Conservation (phyloP, 2,329 filamentous ascomycete species). For the Parascedosporium putredinis region DNA sequence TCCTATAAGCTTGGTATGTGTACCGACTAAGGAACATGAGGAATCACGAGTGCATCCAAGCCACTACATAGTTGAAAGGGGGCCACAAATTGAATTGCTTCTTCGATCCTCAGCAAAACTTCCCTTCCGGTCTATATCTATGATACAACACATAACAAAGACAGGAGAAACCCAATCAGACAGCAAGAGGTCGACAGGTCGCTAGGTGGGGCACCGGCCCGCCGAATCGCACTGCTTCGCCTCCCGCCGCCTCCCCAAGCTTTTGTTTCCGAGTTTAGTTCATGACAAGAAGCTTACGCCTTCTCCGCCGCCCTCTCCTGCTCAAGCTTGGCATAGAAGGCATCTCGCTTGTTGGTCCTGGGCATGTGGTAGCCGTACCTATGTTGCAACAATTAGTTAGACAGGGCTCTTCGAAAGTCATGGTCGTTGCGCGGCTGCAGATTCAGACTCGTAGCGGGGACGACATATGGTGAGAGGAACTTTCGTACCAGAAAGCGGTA, state of each 20-base stretch:
- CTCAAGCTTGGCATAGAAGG: slow-evolving; percentile 49
- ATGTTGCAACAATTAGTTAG: slow-evolving; percentile 22
- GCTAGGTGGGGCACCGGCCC: background rate
- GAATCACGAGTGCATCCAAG: background rate
- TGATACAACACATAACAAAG: slow-evolving; percentile 6
- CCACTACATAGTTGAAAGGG: background rate
- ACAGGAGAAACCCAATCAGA: background rate
- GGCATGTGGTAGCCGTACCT: slow-evolving; percentile 56
- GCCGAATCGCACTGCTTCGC: background rate
- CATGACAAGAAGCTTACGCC: slow-evolving; percentile 10
- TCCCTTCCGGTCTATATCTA: slow-evolving; percentile 6
- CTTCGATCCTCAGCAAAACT: slow-evolving; percentile 1
- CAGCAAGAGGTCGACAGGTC: background rate
- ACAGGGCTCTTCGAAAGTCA: background rate
- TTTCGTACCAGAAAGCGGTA: background rate
- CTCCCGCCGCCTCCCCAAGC: background rate
- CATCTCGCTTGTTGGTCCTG: slow-evolving; percentile 47
- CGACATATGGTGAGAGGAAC: too few species aligned
- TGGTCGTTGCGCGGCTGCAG: background rate
- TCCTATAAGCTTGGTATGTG: too few species aligned
- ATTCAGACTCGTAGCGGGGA: too few species aligned
- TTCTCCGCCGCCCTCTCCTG: slow-evolving; percentile 38
- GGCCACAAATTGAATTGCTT: slow-evolving; percentile 1
- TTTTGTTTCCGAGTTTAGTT: too few species aligned
- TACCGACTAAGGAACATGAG: too few species aligned